A percentile compares a stretch with the other conserved stretches of the same genome.
phyloP scores from a whole-genome alignment of 2,329 filamentous ascomycete genomes.

The Colletotrichum sp. region DNA sequence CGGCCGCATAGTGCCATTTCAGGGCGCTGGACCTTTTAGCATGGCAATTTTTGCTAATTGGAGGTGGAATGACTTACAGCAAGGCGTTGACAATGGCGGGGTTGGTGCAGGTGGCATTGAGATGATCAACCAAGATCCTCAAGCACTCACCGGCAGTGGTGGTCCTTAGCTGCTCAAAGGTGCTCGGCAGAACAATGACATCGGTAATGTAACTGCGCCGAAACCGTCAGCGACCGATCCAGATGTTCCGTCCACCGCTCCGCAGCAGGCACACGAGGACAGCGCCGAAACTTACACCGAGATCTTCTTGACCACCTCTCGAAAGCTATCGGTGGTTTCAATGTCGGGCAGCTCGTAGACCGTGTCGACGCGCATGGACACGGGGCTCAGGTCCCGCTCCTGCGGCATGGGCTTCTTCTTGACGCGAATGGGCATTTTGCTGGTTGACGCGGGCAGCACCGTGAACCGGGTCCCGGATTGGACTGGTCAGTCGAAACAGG shows the following conservation, averaged over 20 bases:
- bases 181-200: constrained; percentile 67
- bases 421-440: constrained; percentile 42
- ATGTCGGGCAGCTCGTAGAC: constrained; percentile 58
- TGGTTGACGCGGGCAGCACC: not conserved
- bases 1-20: constrained; percentile 74
- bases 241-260: not conserved
- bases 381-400: constrained; percentile 38
- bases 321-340: constrained; percentile 62
- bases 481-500: not conserved
- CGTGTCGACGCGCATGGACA: constrained; percentile 37
- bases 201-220: constrained; percentile 64
- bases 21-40: constrained; percentile 60
- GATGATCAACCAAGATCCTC: constrained; percentile 65
- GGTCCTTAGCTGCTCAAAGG: constrained; percentile 76
- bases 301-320: constrained; percentile 70
- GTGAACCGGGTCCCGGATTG: not conserved
- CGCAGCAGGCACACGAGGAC: not conserved
- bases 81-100: constrained; percentile 75
- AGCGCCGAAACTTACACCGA: constrained; percentile 54
- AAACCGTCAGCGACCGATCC: constrained; percentile 11
- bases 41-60: not conserved
- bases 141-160: constrained; percentile 66
- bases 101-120: constrained; percentile 68
- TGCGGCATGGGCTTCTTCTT: constrained; percentile 34
- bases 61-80: constrained; percentile 57